Percentiles rank a stretch among this genome's conserved stretches.
phyloP scores from a whole-genome alignment of 2,329 filamentous ascomycete species.

The Neonectria ditissima region DNA sequence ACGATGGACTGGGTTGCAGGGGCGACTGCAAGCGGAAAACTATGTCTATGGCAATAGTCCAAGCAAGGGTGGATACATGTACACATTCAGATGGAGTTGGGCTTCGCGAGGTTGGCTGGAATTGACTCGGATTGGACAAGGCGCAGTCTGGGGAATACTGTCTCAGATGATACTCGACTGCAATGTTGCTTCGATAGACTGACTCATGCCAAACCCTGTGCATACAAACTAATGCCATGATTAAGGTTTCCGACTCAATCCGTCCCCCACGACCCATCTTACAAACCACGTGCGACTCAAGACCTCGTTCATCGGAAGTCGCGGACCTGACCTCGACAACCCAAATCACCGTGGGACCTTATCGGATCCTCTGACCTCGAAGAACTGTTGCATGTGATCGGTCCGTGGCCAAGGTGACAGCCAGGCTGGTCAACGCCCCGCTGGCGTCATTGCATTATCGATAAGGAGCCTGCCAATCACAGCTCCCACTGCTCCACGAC shows the following conservation, averaged over 20 bases:
- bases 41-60: constrained; percentile 86
- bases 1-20: constrained; percentile 91
- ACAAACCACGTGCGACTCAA: constrained; percentile 1
- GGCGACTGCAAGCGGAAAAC: constrained; percentile 90
- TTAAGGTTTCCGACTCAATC: not conserved
- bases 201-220: not conserved
- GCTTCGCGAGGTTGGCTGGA: not conserved
- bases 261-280: too few species aligned
- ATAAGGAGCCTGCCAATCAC: constrained; percentile 34
- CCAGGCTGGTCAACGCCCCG: constrained; percentile 24
- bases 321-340: constrained; percentile 11
- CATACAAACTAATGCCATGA: not conserved
- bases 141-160: not conserved
- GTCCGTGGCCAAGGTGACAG: constrained; percentile 32
- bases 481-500: constrained; percentile 1
- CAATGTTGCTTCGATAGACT: too few species aligned
- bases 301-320: constrained; percentile 10
- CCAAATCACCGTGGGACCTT: constrained; percentile 17
- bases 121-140: not conserved
- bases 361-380: constrained; percentile 40
- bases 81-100: constrained; percentile 5
- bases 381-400: constrained; percentile 42
- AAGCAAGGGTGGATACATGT: not conserved
- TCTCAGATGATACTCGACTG: not conserved
- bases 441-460: constrained; percentile 45